These are phyloP conservation scores for Globisporangium takayamanum DNA, from an alignment of 352 stramenopile species.

Conservation along the genomic window DNA sequence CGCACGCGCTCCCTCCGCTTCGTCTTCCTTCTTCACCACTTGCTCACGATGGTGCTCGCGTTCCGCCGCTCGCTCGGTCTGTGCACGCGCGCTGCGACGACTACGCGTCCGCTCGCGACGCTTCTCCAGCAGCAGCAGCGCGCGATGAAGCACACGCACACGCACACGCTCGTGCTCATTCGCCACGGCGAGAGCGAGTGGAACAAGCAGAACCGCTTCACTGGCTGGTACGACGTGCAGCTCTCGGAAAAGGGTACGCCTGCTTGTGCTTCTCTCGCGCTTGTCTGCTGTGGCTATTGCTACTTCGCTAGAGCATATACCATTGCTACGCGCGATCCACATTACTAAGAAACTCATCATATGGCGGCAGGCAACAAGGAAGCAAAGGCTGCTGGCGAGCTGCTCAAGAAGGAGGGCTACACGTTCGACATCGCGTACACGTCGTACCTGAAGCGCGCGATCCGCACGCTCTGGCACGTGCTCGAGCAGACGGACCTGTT, in stretches of 20 bases:
- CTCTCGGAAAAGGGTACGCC: slow-evolving; percentile 68
- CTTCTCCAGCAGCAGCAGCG: slow-evolving; percentile 60
- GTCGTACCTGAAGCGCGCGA: slow-evolving; percentile 92
- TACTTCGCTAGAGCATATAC: background rate
- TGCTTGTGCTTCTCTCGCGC: too few relatives aligned
- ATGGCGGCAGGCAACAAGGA: slow-evolving; percentile 74
- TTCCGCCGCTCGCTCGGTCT: slow-evolving; percentile 45
- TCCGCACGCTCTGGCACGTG: slow-evolving; percentile 93
- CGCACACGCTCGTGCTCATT: slow-evolving; percentile 89
- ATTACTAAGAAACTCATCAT: background rate
- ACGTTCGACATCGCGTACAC: slow-evolving; percentile 95
- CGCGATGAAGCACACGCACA: slow-evolving; percentile 77
- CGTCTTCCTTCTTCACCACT: background rate
- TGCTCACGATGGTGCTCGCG: slow-evolving; percentile 41
- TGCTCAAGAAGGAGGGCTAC: slow-evolving; percentile 91
- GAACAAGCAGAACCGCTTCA: slow-evolving; percentile 95
- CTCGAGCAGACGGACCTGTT: slow-evolving; percentile 92
- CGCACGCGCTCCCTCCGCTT: too few relatives aligned
- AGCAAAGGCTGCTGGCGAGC: slow-evolving; percentile 80
- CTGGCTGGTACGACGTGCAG: slow-evolving; percentile 92
- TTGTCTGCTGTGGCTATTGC: background rate
- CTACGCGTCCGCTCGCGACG: slow-evolving; percentile 18
- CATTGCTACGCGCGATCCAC: too few relatives aligned
- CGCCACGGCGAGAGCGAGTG: slow-evolving; percentile 93
- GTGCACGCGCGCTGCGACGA: slow-evolving; percentile 23